Evolutionary conservation across 371 early-diverging fungal genomes (phyloP), one percentile per base, ranked within the genome.

Genomic region (Actinomortierella wolfii): DNA sequence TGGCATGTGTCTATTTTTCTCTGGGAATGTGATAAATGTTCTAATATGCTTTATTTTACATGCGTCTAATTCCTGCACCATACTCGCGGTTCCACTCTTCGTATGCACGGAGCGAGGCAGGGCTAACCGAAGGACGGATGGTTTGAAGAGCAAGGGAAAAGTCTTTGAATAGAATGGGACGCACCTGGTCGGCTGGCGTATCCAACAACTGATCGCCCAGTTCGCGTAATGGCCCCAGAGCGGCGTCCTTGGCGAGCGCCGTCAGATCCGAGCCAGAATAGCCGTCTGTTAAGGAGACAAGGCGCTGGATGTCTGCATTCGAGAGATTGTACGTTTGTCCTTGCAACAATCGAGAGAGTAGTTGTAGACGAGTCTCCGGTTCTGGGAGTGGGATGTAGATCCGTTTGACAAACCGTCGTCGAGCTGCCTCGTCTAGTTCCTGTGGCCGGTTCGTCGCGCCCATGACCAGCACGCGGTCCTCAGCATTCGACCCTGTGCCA

Each of bases 361-460:
- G 69, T 1, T 78, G 61, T 7, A 29, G 64, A 43, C 92, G 81
- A 2, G 88, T 89, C 28, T 77, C 71, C 7, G 79, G 39, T 49
- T 90, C 87, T 0, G 94, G 94, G 9, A 94, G 65, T 0, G 92
- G 91, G 28, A 94, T 90, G 65, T 87, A 89, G n/a, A 88, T 83
- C 7, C 89, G 77, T 62, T 86, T 86, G 21, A 68, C 82, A n/a
- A 93, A 80, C 40, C 93, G 81, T 48, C 93, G 76, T 43, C 89
- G 57, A 5, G 91, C 92, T 2, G 93, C 93, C 56, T 92, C 92
- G 56, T 93, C 93, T 59, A 89, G 71, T 58, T 89, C 86, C 57
- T 86, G 85, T 2, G 86, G 92, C 77, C 81, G 85, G 68, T 86
- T 93, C 39, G 85, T 93, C 59, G 81, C 91, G 68, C 70, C 89